A percentile compares a stretch with the other conserved stretches of the same genome.
Evolutionary conservation across 352 stramenopile genomes (phyloP).

Genomic region (Pythium scleroteichum): DNA sequence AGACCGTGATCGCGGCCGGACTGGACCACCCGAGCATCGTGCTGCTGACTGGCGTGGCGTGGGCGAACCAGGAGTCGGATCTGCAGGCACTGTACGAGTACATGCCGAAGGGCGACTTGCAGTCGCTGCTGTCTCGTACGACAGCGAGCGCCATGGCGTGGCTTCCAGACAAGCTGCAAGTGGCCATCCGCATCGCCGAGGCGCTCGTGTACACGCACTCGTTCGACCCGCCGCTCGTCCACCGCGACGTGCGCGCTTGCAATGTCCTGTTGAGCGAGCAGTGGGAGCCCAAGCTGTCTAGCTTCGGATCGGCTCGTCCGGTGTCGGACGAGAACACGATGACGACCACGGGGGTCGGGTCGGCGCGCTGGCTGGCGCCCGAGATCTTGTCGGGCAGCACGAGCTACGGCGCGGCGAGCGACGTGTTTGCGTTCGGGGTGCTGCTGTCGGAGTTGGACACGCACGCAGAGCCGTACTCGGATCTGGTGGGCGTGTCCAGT

Average conservation of each 20-base stretch:
- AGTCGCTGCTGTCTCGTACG: conserved; percentile 34
- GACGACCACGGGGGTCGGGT: conserved; percentile 54
- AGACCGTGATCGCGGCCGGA: conserved; percentile 54
- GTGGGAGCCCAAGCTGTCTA: conserved; percentile 37
- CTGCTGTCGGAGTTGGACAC: conserved; percentile 65
- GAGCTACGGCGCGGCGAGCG: conserved; percentile 50
- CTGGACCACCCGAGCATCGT: conserved; percentile 55
- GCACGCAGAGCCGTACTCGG: conserved; percentile 47
- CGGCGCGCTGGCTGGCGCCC: conserved; percentile 51
- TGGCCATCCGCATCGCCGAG: conserved; percentile 59
- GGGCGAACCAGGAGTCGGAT: conserved; percentile 49
- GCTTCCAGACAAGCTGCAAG: conserved; percentile 49
- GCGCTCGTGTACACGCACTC: conserved; percentile 72
- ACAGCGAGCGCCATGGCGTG: conserved; percentile 30
- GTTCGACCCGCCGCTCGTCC: conserved; percentile 54
- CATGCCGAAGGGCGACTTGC: conserved; percentile 55
- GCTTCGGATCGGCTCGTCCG: conserved; percentile 48
- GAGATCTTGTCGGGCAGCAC: conserved; percentile 48
- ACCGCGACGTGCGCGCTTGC: conserved; percentile 58
- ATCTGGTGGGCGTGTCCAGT: conserved; percentile 18
- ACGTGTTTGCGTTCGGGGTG: conserved; percentile 56
- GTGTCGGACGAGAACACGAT: conserved; percentile 39
- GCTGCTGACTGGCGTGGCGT: conserved; percentile 46
- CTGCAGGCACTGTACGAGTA: conserved; percentile 67
- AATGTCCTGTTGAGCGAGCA: conserved; percentile 52